Base-by-base conservation (phyloP, 2,329 filamentous ascomycete species). In the Colletotrichum graminicola region DNA sequence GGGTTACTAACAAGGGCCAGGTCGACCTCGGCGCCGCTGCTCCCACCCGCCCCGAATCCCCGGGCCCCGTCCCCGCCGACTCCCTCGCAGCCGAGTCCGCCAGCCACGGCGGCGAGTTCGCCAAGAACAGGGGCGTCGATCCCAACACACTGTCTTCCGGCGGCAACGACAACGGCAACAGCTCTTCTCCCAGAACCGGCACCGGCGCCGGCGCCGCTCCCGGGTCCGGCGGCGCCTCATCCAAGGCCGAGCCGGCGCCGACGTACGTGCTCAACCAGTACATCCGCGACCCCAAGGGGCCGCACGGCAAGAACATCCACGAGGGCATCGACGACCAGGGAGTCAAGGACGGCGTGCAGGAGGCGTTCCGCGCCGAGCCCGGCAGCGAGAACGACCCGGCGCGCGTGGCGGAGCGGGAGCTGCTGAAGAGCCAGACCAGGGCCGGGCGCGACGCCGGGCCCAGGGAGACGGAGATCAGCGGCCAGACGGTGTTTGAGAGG, bases 1-100 rank as follows among this genome's bases (percentile, higher is more conserved):
- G 21, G n/a, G 10, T 32, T 34, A 36, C 72, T 76, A 51, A 76
- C 68, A 67, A 60, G 34, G 5, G 5, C n/a, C 63, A 89, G 84
- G 87, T 88, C 72, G 81, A 80, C 23, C 80, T 80, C 55, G 83
- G 85, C 66, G 73, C 79, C 71, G 80, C 87, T 57, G 84, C 88
- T 55, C 87, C 89, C 36, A 67, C 77, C 1, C 87, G 85, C 70
- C 79, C 83, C 21, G 93, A 96, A 79, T 83, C 86, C 18, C 83
- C 91, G 6, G 94, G 94, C 63, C 76, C 84, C 34, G 86, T 95
- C 1, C 82, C 87, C 55, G 83, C 87, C 18, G 92, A 92, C 80
- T 95, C 93, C 8, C 89, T 97, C 6, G 94, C 94, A 14, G 91
- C 90, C 70, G 91, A 95, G 77, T 96, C 93, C 0, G 81, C 89